A percentile compares a stretch with the other conserved stretches of the same genome.
Conservation (phyloP, 306 rosid genomes). For the Casuarina cunninghamiana region DNA sequence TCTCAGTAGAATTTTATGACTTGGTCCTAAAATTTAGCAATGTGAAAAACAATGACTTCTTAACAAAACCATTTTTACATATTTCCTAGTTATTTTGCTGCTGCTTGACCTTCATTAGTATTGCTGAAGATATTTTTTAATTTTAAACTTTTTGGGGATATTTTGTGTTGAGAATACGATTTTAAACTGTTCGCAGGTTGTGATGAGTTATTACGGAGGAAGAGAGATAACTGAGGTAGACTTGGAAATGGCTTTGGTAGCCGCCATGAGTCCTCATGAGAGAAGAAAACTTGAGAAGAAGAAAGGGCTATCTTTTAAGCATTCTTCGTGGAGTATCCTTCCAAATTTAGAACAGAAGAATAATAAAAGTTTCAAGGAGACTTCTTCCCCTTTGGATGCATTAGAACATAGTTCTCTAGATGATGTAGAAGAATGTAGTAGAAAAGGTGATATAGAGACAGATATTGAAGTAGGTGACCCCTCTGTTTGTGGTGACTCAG, state of each 20-base stretch:
- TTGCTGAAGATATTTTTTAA: constrained; percentile 14
- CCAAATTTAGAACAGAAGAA: constrained; percentile 40
- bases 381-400: constrained; percentile 22
- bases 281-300: constrained; percentile 73
- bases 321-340: constrained; percentile 32
- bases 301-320: constrained; percentile 56
- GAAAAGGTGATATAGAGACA: constrained; percentile 31
- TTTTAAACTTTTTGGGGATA: constrained; percentile 1
- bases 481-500: constrained; percentile 35
- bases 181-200: constrained; percentile 51
- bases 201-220: constrained; percentile 82
- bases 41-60: background rate
- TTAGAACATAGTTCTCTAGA: constrained; percentile 32
- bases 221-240: constrained; percentile 81
- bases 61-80: background rate
- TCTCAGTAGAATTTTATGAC: background rate
- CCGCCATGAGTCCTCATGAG: constrained; percentile 90
- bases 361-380: constrained; percentile 26
- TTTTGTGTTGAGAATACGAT: background rate
- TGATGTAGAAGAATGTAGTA: constrained; percentile 14
- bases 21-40: background rate
- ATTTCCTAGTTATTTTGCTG: background rate
- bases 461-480: constrained; percentile 34
- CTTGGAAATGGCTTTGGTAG: constrained; percentile 71
- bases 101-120: constrained; percentile 5